Conservation (phyloP, 108 stramenopile genomes). For the Schizochytrium sp. region DNA sequence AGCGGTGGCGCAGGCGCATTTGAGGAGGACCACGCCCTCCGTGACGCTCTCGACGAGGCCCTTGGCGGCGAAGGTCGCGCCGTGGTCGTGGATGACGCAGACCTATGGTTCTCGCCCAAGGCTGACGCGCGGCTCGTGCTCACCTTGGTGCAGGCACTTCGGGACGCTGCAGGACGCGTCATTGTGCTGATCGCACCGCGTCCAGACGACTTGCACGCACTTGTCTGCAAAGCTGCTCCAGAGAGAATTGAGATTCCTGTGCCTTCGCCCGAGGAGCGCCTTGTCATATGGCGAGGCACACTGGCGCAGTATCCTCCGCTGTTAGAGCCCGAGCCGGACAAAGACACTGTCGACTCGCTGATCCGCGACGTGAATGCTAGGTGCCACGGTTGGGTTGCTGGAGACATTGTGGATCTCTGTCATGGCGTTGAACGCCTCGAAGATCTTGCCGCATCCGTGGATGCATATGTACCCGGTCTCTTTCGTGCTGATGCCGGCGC, state of each 20-base stretch:
- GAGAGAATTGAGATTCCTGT: background rate
- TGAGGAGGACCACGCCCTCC: background rate
- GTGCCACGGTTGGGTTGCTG: background rate
- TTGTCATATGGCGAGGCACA: background rate
- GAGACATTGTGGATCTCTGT: background rate
- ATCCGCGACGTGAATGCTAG: background rate
- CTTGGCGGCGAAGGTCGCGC: background rate
- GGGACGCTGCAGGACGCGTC: background rate
- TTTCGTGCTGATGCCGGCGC: background rate
- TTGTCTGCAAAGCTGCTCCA: background rate
- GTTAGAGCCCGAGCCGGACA: background rate
- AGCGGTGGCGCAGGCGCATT: background rate
- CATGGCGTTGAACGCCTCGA: background rate
- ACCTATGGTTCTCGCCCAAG: background rate
- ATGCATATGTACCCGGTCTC: background rate
- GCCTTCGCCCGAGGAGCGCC: background rate
- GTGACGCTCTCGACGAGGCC: background rate
- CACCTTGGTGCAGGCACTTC: background rate
- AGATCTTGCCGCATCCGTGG: background rate
- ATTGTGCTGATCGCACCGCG: background rate
- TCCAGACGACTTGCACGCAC: background rate
- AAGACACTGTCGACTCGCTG: background rate
- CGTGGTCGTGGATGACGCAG: background rate
- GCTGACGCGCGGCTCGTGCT: background rate
- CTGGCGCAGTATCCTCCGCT: background rate